Percentiles rank a stretch among this genome's conserved stretches.
These are phyloP conservation scores for Quercus dentata DNA, from an alignment of 306 rosid species.

Conservation along the genomic window DNA sequence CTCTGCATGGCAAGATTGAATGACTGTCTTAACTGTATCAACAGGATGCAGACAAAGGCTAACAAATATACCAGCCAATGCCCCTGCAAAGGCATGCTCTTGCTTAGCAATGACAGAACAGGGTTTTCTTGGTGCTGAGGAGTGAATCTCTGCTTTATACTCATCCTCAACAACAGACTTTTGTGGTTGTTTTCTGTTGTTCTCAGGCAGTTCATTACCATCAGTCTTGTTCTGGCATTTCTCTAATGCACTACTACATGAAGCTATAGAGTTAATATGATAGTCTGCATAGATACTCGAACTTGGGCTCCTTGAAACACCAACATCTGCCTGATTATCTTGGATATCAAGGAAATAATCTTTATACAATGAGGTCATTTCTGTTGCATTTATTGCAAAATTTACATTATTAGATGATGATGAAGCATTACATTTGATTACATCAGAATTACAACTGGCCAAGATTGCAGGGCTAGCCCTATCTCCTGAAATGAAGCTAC, in stretches of 20 bases:
- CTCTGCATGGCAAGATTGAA: conserved; percentile 69
- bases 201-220: conserved; percentile 37
- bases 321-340: conserved; percentile 22
- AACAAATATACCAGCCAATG: conserved; percentile 86
- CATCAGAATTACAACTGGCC: conserved; percentile 22
- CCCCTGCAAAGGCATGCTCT: conserved; percentile 95
- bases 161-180: conserved; percentile 24
- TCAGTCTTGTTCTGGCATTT: conserved; percentile 30
- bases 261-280: conserved; percentile 35
- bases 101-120: conserved; percentile 50
- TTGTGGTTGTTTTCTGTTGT: conserved; percentile 30
- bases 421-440: conserved; percentile 13
- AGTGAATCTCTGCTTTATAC: conserved; percentile 28
- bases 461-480: conserved; percentile 22
- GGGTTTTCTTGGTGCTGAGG: conserved; percentile 36
- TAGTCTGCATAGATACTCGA: conserved; percentile 39
- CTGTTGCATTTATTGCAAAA: conserved; percentile 20
- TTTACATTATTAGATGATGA: conserved; percentile 22
- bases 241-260: conserved; percentile 23
- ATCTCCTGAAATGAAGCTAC: conserved; percentile 29
- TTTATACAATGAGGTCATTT: conserved; percentile 40
- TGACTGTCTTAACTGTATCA: conserved; percentile 90
- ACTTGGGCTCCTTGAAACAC: conserved; percentile 27
- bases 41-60: conserved; percentile 93
- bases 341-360: conserved; percentile 49